Evolutionary conservation across 1,284 basidiomycete genomes (phyloP), one percentile per base, ranked within the genome.

Genomic region (Vanrija sp.): DNA sequence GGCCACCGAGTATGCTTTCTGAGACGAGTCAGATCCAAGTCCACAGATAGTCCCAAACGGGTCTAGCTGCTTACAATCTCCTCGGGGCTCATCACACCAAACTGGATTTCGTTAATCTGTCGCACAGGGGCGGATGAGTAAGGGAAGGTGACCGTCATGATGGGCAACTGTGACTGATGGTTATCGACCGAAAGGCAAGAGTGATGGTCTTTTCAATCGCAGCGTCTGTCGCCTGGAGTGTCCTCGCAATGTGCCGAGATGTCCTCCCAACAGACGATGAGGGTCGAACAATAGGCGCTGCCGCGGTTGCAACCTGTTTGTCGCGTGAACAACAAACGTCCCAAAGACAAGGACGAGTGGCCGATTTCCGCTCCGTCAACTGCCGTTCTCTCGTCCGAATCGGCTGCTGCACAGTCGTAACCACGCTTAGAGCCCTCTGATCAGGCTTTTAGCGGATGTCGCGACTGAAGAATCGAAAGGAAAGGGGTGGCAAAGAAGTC

Each of bases 11-110:
- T 91, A 90, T 45, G 92, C 92, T 90, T 96, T 94, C 93, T 94
- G 76, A 61, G 54, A 58, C 20, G 27, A 53, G 52, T 61, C 31
- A 58, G 60, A 50, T 25, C 24, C n/a, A 27, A 38, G n/a, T 46
- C 31, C 20, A 19, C 19, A 31, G 39, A 36, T 23, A 31, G 12
- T 27, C 24, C 27, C 14, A 3, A 23, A n/a, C 18, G 42, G 25
- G 22, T 44, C 42, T 31, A 14, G 31, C 31, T 6, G 85, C 89
- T 74, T 73, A 95, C 90, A 74, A 98, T 98, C 82, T 98, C 96
- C 79, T 98, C 96, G n/a, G 96, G 96, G 49, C 93, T 96, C 71
- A 98, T 85, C 65, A 99, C 93, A 71, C 96, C 95, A 80, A 99
- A 99, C 78, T 98, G 96, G 59, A 98, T 95, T 80, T 98, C 94